phyloP scores from a whole-genome alignment of 352 stramenopile species.

The Phytophthora fragariae region DNA sequence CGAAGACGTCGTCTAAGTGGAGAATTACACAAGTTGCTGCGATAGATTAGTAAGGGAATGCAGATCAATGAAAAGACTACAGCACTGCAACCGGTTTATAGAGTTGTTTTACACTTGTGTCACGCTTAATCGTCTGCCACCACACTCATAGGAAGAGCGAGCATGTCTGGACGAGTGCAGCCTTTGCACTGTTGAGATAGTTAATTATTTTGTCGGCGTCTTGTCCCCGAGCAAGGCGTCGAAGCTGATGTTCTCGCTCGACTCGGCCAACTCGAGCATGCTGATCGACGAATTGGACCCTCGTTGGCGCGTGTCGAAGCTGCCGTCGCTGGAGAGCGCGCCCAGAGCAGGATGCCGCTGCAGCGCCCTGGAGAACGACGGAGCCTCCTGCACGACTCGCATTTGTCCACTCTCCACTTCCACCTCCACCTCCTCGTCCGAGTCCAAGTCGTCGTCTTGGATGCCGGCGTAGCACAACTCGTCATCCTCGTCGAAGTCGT shows the following conservation, averaged over 20 bases:
- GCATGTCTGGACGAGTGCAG: background rate
- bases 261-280: conserved; percentile 41
- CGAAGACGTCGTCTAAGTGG: conserved; percentile 36
- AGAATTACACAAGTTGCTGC: conserved; percentile 34
- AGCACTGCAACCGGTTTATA: background rate
- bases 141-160: conserved; percentile 8
- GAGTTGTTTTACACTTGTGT: conserved; percentile 5
- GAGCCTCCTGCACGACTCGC: conserved; percentile 21
- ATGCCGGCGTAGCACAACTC: conserved; percentile 48
- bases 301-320: conserved; percentile 40
- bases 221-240: conserved; percentile 42
- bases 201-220: conserved; percentile 20
- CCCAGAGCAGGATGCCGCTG: conserved; percentile 30
- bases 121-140: background rate
- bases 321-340: conserved; percentile 42
- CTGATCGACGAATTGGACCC: conserved; percentile 48
- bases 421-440: conserved; percentile 40
- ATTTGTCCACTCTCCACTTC: conserved; percentile 13
- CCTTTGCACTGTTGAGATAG: conserved; percentile 7
- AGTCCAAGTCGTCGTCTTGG: conserved; percentile 44
- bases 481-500: conserved; percentile 68
- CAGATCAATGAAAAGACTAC: conserved; percentile 23
- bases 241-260: conserved; percentile 32
- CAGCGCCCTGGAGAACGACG: conserved; percentile 25
- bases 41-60: conserved; percentile 26